Conservation (phyloP, 352 stramenopile species). For the Thalassiosira sp. region DNA sequence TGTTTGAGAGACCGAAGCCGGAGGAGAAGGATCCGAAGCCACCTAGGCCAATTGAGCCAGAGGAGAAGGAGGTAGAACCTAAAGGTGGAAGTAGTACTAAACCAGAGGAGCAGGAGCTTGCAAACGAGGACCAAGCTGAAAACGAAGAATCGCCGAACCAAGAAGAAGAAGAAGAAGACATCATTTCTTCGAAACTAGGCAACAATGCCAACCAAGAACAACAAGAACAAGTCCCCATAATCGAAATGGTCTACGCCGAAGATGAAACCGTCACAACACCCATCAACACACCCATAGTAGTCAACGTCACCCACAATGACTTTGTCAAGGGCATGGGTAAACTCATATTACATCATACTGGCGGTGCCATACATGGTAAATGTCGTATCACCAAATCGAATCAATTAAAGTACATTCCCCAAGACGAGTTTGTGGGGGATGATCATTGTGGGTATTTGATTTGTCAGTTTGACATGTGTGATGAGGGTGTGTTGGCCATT, state of each 20-base stretch:
- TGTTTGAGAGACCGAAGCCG: not conserved
- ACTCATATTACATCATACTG: constrained; percentile 18
- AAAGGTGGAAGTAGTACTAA: not conserved
- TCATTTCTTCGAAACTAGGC: too few species aligned
- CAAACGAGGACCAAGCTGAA: not conserved
- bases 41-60: not conserved
- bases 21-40: not conserved
- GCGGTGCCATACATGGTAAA: constrained; percentile 12
- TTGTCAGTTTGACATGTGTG: constrained; percentile 17
- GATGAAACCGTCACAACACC: constrained; percentile 29
- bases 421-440: constrained; percentile 18
- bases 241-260: constrained; percentile 30
- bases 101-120: not conserved
- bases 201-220: too few species aligned
- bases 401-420: constrained; percentile 25
- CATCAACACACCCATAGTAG: constrained; percentile 16
- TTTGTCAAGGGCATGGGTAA: constrained; percentile 4
- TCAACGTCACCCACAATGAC: constrained; percentile 37
- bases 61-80: not conserved
- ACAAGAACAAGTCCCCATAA: too few species aligned
- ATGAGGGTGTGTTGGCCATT: constrained; percentile 41
- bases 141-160: not conserved
- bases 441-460: constrained; percentile 35
- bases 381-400: constrained; percentile 19
- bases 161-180: not conserved